Evolutionary conservation across 192 early-diverging fungal genomes (phyloP).

Genomic region (Umbelopsis isabellina): DNA sequence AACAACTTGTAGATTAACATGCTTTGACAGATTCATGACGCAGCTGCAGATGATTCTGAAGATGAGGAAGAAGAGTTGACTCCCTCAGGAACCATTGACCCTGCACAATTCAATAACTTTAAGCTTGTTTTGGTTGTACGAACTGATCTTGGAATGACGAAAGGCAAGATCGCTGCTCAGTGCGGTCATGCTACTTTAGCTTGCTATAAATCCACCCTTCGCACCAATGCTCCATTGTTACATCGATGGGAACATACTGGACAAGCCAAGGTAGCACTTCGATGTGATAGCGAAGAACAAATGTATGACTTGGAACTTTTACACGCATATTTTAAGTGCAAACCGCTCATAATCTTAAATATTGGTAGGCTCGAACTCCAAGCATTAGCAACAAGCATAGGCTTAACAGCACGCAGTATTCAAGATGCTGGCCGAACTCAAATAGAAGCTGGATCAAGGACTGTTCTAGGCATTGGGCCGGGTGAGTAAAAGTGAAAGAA

Average conservation of each 20-base stretch:
- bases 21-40: conserved; percentile 13
- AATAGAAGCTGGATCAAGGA: conserved; percentile 88
- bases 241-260: conserved; percentile 76
- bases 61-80: conserved; percentile 42
- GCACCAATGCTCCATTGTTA: conserved; percentile 49
- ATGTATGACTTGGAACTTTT: conserved; percentile 55
- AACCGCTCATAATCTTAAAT: not conserved
- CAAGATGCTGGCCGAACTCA: conserved; percentile 93
- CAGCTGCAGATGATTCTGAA: conserved; percentile 4
- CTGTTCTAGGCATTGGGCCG: conserved; percentile 94
- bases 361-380: conserved; percentile 64
- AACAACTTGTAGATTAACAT: not conserved
- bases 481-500: conserved; percentile 43
- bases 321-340: no score
- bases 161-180: conserved; percentile 95
- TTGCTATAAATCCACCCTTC: conserved; percentile 66
- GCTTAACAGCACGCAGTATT: conserved; percentile 75
- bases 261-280: conserved; percentile 86
- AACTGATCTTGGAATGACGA: conserved; percentile 90
- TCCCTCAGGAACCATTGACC: not conserved
- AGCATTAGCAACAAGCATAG: conserved; percentile 55
- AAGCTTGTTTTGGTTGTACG: conserved; percentile 68
- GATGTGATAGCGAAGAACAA: conserved; percentile 73
- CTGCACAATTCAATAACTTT: conserved; percentile 8
- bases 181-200: conserved; percentile 93